Base-by-base conservation (phyloP, 2,329 filamentous ascomycete species). In the Didymella glomerata region DNA sequence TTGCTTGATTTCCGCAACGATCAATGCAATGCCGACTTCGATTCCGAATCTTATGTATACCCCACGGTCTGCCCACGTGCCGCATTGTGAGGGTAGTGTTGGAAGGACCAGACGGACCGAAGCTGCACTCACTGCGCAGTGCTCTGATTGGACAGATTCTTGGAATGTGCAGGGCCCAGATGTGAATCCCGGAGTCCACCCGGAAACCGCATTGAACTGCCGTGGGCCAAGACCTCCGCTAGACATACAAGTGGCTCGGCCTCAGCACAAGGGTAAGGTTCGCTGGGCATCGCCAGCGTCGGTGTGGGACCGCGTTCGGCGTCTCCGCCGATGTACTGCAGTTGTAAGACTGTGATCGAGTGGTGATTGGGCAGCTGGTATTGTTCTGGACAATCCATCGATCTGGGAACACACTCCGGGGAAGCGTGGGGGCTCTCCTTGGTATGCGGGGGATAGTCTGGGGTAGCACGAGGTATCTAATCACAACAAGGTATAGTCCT, bases 401-500 rank as follows among this genome's bases (percentile, higher is more conserved):
- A 20, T n/a, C 22, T 40, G 5, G 41, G 27, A 32, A 16, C 40
- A 10, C 27, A 47, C n/a, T 59, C 56, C 40, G 56, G 56, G 56
- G 56, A 41, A 50, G 56, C 46, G 56, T 59, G 56, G 56, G 56
- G 56, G 40, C 5, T 14, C 13, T 38, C 10, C 41, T 49, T 59
- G 40, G 45, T 49, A 28, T 47, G 56, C 56, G 56, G 50, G 49
- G 56, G 45, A 54, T n/a, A 20, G 14, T 59, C 49, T 50, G 56
- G 56, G 56, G 56, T 59, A 54, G 46, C 50, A 50, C 30, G 49
- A 40, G 49, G 49, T 16, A n/a, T 22, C 55, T 58, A 54, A 32
- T 9, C 24, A 30, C 40, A 40, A 49, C 24, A 10, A 22, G 46
- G 36, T 24, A 40, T 46, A 25, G 50, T 10, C 13, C 22, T 41